Base-by-base conservation (phyloP, 805 yeast genomes). In the Pichia rugopelliculosa region DNA sequence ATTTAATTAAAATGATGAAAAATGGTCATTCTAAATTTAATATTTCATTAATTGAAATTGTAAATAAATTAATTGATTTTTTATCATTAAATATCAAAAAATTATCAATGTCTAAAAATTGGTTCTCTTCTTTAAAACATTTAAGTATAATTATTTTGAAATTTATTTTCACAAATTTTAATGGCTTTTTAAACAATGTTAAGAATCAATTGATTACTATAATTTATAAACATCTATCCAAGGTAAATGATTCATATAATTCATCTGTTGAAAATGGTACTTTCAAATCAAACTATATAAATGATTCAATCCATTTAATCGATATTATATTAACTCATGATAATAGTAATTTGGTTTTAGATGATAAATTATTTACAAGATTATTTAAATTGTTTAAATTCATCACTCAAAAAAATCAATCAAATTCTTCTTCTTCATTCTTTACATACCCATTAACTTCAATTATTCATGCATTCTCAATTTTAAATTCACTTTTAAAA, bases 231-330 rank as follows among this genome's bases (percentile, higher is more conserved):
- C 61, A 65, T 47, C 34, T 67, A 38, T 57, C 45, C 26, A 67
- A 67, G 45, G 60, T 64, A 25, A 57, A 61, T 42, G 70, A 65
- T 42, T 60, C 65, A 38, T 65, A 63, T 47, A 64, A 64, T 38
- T 49, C 61, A 1, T 57, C 65, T 12, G 59, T 66, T 22, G 67
- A 64, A 25, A 56, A 58, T 27, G 56, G 59, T 4, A 44, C 53
- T 6, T 66, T 65, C 49, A 59, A 46, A 24, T 68, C 70, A 0
- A 61, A 58, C 44, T 67, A 65, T 45, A 59, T 66, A 39, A 57
- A 63, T 6, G 66, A 62, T 47, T 50, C 62, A 54, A 53, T 59
- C 6, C 47, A 57, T 34, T 51, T 66, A 30, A 53, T 60, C 11
- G 66, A 65, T 45, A 56, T 62, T 10, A 56, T 67, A 6, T 44